Base-by-base conservation (phyloP, 768 basidiomycete genomes). In the Boletus reticulatus region DNA sequence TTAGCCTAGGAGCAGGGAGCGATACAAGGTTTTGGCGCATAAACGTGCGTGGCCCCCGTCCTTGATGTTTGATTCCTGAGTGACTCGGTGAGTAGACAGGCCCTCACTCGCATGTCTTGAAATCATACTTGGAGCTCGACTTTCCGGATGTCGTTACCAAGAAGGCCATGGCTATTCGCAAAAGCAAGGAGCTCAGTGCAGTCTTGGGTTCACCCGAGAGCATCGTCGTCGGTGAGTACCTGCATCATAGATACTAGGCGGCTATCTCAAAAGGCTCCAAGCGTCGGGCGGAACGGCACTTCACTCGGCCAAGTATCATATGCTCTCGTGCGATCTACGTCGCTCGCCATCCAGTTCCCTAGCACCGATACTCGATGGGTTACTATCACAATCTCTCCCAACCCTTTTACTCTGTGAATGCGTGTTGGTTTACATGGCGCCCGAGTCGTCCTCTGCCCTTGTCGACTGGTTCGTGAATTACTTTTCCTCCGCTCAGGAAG, bases 1-100 rank as follows among this genome's bases (percentile, higher is more conserved):
- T 98, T n/a, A 96, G 92, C 71, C 71, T 98, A 31, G 97, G 97
- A 0, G 89, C 95, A 2, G 97, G 97, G 22, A 98, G 92, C 63
- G 97, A 99, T 73, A 94, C 94, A 3, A 77, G 97, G 50, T 98
- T 91, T 69, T 99, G 96, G 94, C 79, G 94, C 53, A 75, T 96
- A 63, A 81, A 79, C 75, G 93, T 92, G 74, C 74, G 89, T 55
- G 42, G 13, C 12, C 41, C 43, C 52, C 20, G n/a, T 24, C 44
- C 47, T 50, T 38, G 34, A 22, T 52, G 20, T 37, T 13, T 38
- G 31, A 19, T 42, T 39, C 38, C 3, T 39, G 17, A 39, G 17
- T n/a, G 38, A 19, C 38, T n/a, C 9, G 12, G 11, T 19, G 34
- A 36, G 12, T 19, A 39, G 89, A 80, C 84, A 24, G 81, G 86